Base-by-base conservation (phyloP, 495 filamentous ascomycete genomes). In the Trichoderma erinaceum region DNA sequence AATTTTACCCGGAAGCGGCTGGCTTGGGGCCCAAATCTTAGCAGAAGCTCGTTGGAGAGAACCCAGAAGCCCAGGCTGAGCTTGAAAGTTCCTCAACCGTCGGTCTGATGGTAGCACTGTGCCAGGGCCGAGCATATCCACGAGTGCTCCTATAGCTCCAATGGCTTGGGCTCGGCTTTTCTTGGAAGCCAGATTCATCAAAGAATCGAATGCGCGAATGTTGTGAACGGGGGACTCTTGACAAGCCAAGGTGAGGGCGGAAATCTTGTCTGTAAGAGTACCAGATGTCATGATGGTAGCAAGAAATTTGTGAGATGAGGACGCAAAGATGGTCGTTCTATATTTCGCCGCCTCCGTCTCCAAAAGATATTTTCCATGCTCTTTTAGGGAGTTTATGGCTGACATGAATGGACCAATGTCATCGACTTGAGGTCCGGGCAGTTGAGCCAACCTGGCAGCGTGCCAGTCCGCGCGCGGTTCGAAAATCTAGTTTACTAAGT, bases 151-250 rank as follows among this genome's bases (percentile, higher is more conserved):
- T 66, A 98, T 80, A 43, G 97, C 93, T 70, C 92, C 89, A n/a
- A 99, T 85, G 4, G 94, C 93, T 73, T 97, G 92, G n/a, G 90
- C 89, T 74, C 96, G 88, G 73, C 91, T 97, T 71, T 90, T 90
- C 77, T 99, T 99, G 71, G 86, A 87, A 23, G 92, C 92, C 52
- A 99, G 81, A 0, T 77, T 81, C 56, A 97, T 82, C 52, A 99
- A 82, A 67, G 83, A 92, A 70, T 97, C 93, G 66, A 98, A 85
- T 12, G 92, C 88, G 71, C 94, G 96, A 65, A 85, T 89, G 64
- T 92, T 97, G 73, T 99, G 95, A 63, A 98, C 78, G 6, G 95
- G 95, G 4, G 95, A 98, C 74, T 98, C 95, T 79, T 99, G 95
- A 16, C 97, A 89, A 29, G 92, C 89, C 63, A 99, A 81, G 1